Percentiles rank a stretch among this genome's conserved stretches.
Evolutionary conservation across 2,329 filamentous ascomycete genomes (phyloP).

Genomic region (Pseudomassariella vexata): DNA sequence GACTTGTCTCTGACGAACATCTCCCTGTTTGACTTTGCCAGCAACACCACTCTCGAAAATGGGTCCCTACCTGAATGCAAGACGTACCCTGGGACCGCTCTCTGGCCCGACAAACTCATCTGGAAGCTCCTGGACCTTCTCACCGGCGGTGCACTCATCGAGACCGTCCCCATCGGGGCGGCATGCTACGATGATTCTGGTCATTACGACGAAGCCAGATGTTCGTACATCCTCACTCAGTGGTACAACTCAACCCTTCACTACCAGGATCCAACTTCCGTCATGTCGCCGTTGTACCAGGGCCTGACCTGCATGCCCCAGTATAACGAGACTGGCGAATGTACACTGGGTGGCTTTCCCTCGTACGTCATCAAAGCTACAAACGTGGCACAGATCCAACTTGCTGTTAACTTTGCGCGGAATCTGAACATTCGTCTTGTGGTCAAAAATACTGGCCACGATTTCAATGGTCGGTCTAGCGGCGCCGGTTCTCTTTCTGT

Average conservation of each 20-base stretch:
- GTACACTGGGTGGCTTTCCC: slow-evolving; percentile 34
- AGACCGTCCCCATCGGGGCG: slow-evolving; percentile 25
- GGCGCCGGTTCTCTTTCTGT: slow-evolving; percentile 30
- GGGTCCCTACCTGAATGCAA: too few relatives aligned
- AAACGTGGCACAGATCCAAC: slow-evolving; percentile 35
- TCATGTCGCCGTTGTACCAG: slow-evolving; percentile 33
- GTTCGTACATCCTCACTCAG: slow-evolving; percentile 17
- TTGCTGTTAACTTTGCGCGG: slow-evolving; percentile 39
- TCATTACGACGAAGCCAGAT: slow-evolving; percentile 21
- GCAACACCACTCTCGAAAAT: too few relatives aligned
- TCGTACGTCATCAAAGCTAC: slow-evolving; percentile 33
- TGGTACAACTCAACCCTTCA: slow-evolving; percentile 19
- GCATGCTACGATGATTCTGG: slow-evolving; percentile 22
- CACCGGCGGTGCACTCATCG: slow-evolving; percentile 22
- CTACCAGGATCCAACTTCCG: slow-evolving; percentile 30
- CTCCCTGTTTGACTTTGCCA: slow-evolving; percentile 28
- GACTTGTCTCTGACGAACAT: slow-evolving; percentile 22
- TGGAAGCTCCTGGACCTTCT: slow-evolving; percentile 23
- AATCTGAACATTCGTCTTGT: slow-evolving; percentile 40
- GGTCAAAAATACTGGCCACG: slow-evolving; percentile 45
- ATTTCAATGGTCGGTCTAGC: slow-evolving; percentile 35
- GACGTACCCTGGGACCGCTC: not conserved
- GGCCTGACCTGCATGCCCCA: slow-evolving; percentile 18
- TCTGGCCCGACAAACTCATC: slow-evolving; percentile 5
- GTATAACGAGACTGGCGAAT: slow-evolving; percentile 19